A percentile compares a stretch with the other conserved stretches of the same genome.
Evolutionary conservation across 169 alveolate genomes (phyloP).

Genomic region (Besnoitia besnoiti): DNA sequence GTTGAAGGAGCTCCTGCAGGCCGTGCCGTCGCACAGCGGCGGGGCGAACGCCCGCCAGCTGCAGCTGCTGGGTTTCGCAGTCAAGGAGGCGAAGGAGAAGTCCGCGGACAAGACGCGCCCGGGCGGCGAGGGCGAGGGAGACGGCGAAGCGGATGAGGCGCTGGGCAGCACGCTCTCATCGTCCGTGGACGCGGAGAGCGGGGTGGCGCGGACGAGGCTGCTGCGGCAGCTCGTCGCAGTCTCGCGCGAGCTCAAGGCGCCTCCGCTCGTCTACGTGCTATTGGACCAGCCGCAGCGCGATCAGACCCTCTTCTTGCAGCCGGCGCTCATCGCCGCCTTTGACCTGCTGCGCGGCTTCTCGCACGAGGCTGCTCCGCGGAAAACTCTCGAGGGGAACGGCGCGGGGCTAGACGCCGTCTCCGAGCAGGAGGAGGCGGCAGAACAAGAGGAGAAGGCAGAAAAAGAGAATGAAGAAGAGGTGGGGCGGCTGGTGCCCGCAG

Average conservation of each 20-base stretch:
- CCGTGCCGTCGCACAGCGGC: background rate
- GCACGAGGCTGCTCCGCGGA: background rate
- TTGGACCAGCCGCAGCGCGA: constrained; percentile 51
- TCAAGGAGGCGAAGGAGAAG: background rate
- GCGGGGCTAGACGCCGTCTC: too few relatives aligned
- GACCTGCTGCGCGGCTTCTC: background rate
- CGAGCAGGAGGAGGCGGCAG: background rate
- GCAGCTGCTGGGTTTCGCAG: background rate
- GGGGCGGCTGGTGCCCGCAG: background rate
- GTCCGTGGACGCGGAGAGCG: constrained; percentile 38
- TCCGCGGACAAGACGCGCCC: background rate
- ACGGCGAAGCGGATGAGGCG: background rate
- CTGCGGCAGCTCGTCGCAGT: constrained; percentile 56
- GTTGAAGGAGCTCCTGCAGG: background rate
- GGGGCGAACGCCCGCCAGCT: background rate
- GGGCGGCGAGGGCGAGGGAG: background rate
- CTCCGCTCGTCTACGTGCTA: constrained; percentile 48
- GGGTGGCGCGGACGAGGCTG: constrained; percentile 40
- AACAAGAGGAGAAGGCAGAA: background rate
- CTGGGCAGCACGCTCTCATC: too few relatives aligned
- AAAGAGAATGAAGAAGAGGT: background rate
- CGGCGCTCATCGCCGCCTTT: background rate
- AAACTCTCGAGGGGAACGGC: background rate
- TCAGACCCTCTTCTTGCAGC: background rate
- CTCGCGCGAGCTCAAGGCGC: constrained; percentile 27